These are phyloP conservation scores for Hypoxylon trugodes DNA, from an alignment of 495 filamentous ascomycete genomes.

Conservation along the genomic window DNA sequence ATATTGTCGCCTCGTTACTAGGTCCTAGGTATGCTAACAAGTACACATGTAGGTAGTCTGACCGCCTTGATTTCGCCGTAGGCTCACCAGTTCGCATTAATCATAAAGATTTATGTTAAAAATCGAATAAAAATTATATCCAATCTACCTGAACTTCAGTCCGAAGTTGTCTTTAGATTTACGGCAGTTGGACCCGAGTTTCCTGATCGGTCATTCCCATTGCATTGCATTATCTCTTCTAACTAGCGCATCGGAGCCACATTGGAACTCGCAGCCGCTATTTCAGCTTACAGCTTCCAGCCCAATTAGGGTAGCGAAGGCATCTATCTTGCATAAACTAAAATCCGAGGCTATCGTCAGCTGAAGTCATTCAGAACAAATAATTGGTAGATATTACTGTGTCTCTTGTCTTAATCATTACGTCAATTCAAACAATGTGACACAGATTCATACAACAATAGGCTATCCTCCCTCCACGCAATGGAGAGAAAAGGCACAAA, in stretches of 20 bases:
- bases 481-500: no score
- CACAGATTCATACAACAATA: no score
- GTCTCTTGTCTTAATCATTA: no score
- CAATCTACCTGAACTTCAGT: no score
- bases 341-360: neutral
- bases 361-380: slow-evolving; percentile 3
- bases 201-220: neutral
- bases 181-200: slow-evolving; percentile 8
- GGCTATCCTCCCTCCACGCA: no score
- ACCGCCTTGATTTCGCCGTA: neutral
- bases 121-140: no score
- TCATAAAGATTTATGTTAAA: no score
- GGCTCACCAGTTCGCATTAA: neutral
- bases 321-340: neutral
- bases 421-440: no score
- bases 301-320: neutral
- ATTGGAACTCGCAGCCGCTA: slow-evolving; percentile 1
- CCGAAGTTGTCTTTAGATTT: neutral
- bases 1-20: neutral
- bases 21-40: no score
- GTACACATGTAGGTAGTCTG: slow-evolving; percentile 5
- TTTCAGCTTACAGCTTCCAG: neutral
- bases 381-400: neutral
- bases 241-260: neutral
- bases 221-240: slow-evolving; percentile 1